phyloP scores from a whole-genome alignment of 345 rosid genomes.

The Sapria himalayana region DNA sequence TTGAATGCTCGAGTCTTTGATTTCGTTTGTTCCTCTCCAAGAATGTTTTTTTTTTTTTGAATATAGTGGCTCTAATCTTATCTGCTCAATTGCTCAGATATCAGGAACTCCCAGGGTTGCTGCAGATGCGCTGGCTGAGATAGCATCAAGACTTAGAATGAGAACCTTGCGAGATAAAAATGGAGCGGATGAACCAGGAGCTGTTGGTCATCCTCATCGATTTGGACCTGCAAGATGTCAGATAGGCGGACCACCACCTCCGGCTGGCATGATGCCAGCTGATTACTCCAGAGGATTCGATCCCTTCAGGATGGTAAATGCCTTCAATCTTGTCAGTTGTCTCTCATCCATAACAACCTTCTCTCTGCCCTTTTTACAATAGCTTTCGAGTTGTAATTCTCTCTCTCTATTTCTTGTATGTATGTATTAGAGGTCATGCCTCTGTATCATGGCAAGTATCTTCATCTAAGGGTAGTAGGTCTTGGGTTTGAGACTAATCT shows the following conservation, averaged over 20 bases:
- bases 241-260: constrained; percentile 12
- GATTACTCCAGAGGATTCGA: constrained; percentile 21
- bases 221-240: constrained; percentile 15
- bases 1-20: too few relatives aligned
- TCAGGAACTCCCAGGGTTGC: constrained; percentile 31
- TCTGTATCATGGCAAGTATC: too few relatives aligned
- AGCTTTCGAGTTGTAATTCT: too few relatives aligned
- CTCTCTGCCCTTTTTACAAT: too few relatives aligned
- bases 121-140: constrained; percentile 36
- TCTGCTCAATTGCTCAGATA: constrained; percentile 12
- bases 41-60: too few relatives aligned
- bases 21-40: too few relatives aligned
- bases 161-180: constrained; percentile 31
- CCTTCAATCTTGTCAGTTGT: not conserved
- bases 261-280: constrained; percentile 13
- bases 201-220: constrained; percentile 15
- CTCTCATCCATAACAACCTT: too few relatives aligned
- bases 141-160: constrained; percentile 25
- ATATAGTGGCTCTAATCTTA: not conserved
- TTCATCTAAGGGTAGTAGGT: too few relatives aligned
- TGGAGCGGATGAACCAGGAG: constrained; percentile 16
- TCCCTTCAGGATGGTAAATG: constrained; percentile 16
- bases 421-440: too few relatives aligned
- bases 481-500: too few relatives aligned
- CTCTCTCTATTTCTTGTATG: too few relatives aligned